Evolutionary conservation across 805 yeast genomes (phyloP).

Genomic region (Ogataea nonfermentans): DNA sequence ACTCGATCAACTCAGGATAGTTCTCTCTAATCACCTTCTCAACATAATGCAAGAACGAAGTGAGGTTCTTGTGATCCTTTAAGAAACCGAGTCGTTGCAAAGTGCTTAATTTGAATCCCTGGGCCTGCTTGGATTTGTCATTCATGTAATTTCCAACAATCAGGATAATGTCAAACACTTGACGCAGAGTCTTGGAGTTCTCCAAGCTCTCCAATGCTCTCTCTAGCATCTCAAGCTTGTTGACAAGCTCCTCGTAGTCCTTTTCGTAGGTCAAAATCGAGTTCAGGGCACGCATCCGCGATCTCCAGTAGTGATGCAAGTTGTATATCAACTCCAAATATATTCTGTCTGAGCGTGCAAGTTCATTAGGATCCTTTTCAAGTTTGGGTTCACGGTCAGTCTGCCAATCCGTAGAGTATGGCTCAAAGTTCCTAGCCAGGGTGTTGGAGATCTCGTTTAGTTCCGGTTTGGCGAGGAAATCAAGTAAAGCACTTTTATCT

Average conservation of each 20-base stretch:
- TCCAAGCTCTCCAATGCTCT: constrained; percentile 67
- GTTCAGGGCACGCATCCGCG: constrained; percentile 81
- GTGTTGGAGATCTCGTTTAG: constrained; percentile 73
- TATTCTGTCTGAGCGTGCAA: constrained; percentile 84
- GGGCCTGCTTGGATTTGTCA: constrained; percentile 85
- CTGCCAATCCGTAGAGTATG: constrained; percentile 76
- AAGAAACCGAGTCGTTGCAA: constrained; percentile 85
- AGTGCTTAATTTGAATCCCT: constrained; percentile 89
- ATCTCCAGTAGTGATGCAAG: constrained; percentile 85
- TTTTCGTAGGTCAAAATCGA: constrained; percentile 68
- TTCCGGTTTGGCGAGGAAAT: constrained; percentile 75
- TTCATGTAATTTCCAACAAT: constrained; percentile 97
- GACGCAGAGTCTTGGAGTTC: constrained; percentile 63
- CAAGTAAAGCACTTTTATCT: constrained; percentile 70
- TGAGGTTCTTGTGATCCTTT: constrained; percentile 82
- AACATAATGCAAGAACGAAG: constrained; percentile 89
- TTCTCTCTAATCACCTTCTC: constrained; percentile 83
- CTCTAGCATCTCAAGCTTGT: constrained; percentile 68
- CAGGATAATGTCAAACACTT: constrained; percentile 77
- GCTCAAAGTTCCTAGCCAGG: constrained; percentile 68
- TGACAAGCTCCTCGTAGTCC: constrained; percentile 71
- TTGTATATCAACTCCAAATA: constrained; percentile 82
- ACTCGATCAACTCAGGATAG: constrained; percentile 74
- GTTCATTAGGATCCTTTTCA: constrained; percentile 68
- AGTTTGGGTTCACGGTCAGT: constrained; percentile 41